Percentiles rank a stretch among this genome's conserved stretches.
Conservation (phyloP, 352 stramenopile species). For the Peronospora belbahrii region DNA sequence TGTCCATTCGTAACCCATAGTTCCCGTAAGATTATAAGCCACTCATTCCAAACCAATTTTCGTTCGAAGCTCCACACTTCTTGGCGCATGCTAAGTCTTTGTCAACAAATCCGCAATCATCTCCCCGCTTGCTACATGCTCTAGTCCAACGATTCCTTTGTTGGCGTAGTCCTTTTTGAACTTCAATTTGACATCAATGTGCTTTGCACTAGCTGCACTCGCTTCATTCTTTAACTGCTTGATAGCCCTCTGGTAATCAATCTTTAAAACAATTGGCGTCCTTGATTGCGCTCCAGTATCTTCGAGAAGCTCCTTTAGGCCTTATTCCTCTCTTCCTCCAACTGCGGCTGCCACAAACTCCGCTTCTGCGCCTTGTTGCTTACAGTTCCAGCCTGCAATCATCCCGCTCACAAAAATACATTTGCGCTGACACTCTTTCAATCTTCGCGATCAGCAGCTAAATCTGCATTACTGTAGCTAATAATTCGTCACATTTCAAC, state of each 20-base stretch:
- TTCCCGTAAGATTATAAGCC: too few relatives aligned
- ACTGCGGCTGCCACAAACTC: slow-evolving; percentile 11
- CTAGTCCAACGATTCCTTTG: too few relatives aligned
- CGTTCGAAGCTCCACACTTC: too few relatives aligned
- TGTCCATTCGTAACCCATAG: too few relatives aligned
- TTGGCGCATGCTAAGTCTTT: too few relatives aligned
- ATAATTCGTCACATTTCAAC: not conserved
- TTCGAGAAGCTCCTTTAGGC: slow-evolving; percentile 3
- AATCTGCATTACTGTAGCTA: slow-evolving; percentile 5
- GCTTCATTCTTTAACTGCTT: slow-evolving; percentile 6
- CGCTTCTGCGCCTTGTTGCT: slow-evolving; percentile 15
- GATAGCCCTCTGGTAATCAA: slow-evolving; percentile 10
- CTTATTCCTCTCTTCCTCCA: slow-evolving; percentile 1
- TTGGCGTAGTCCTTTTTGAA: slow-evolving; percentile 4
- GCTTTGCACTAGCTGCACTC: slow-evolving; percentile 2
- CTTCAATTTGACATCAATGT: slow-evolving; percentile 5
- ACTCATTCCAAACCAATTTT: too few relatives aligned
- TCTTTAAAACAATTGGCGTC: not conserved
- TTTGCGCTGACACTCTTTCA: slow-evolving; percentile 7
- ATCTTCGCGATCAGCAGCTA: not conserved
- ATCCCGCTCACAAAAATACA: slow-evolving; percentile 12
- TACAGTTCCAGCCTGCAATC: slow-evolving; percentile 3
- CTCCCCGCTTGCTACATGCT: too few relatives aligned
- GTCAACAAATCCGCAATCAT: too few relatives aligned
- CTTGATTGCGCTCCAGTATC: slow-evolving; percentile 1